Conservation (phyloP, 345 rosid species). For the Salix arbutifolia region DNA sequence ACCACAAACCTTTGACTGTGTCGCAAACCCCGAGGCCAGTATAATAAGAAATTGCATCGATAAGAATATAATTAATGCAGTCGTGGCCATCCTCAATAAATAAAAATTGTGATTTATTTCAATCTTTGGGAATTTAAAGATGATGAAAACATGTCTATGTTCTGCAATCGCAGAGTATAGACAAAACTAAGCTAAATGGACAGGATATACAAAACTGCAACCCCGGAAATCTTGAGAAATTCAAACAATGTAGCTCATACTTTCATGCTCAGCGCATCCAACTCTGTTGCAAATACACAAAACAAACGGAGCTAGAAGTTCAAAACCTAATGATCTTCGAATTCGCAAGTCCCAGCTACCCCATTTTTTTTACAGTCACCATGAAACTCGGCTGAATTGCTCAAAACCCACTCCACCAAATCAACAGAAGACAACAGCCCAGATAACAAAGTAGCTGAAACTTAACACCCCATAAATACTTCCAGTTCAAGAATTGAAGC, state of each 20-base stretch:
- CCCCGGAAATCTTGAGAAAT: neutral
- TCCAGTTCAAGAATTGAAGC: conserved; percentile 1
- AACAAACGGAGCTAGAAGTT: neutral
- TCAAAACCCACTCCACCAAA: neutral
- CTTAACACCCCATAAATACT: neutral
- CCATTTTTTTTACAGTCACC: neutral
- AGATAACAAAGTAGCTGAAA: neutral
- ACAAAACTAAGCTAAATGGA: neutral
- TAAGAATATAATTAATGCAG: conserved; percentile 36
- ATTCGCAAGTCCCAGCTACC: neutral
- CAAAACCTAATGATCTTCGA: neutral
- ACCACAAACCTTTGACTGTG: conserved; percentile 49
- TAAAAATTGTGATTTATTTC: conserved; percentile 8
- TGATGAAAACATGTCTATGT: neutral
- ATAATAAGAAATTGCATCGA: conserved; percentile 36
- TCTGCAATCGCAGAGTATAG: neutral
- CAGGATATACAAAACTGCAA: neutral
- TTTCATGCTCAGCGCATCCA: neutral
- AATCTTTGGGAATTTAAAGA: conserved; percentile 7
- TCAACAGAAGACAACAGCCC: conserved; percentile 6
- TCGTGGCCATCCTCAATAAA: conserved; percentile 30
- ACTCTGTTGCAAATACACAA: neutral
- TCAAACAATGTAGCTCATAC: neutral
- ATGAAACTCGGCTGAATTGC: conserved; percentile 9
- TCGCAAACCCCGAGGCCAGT: conserved; percentile 33